phyloP scores from a whole-genome alignment of 2,329 filamentous ascomycete genomes.

The Fusarium verrucosum region DNA sequence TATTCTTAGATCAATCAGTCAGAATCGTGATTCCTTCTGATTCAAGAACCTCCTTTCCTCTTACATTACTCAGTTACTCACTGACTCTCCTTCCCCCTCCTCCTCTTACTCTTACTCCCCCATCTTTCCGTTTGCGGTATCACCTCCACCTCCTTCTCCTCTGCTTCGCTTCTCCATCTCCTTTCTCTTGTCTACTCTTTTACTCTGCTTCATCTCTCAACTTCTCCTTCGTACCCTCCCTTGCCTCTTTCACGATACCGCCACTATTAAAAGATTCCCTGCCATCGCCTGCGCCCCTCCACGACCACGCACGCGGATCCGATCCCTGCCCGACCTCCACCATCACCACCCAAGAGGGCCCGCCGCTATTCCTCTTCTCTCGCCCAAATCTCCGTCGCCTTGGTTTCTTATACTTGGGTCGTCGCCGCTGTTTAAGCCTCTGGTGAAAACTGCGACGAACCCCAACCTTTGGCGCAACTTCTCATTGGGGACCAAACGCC shows the following conservation, averaged over 20 bases:
- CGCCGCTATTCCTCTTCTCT: constrained; percentile 37
- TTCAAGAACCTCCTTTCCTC: constrained; percentile 18
- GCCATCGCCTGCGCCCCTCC: constrained; percentile 32
- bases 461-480: constrained; percentile 21
- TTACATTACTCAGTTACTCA: background rate
- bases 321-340: constrained; percentile 40
- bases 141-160: constrained; percentile 6
- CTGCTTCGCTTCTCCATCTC: background rate
- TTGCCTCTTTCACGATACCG: constrained; percentile 17
- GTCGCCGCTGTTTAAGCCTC: constrained; percentile 12
- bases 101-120: constrained; percentile 13
- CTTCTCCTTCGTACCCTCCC: background rate
- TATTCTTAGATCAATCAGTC: constrained; percentile 4
- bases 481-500: constrained; percentile 22
- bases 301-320: constrained; percentile 30
- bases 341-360: constrained; percentile 34
- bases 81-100: constrained; percentile 3
- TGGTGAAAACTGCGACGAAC: constrained; percentile 20
- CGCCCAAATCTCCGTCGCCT: constrained; percentile 32
- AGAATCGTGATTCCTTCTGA: background rate
- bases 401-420: constrained; percentile 27
- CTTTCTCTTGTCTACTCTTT: background rate
- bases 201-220: background rate
- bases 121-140: constrained; percentile 22
- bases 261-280: constrained; percentile 20